These are phyloP conservation scores for Paraphaeosphaeria minitans DNA, from an alignment of 2,329 filamentous ascomycete species.

Conservation along the genomic window DNA sequence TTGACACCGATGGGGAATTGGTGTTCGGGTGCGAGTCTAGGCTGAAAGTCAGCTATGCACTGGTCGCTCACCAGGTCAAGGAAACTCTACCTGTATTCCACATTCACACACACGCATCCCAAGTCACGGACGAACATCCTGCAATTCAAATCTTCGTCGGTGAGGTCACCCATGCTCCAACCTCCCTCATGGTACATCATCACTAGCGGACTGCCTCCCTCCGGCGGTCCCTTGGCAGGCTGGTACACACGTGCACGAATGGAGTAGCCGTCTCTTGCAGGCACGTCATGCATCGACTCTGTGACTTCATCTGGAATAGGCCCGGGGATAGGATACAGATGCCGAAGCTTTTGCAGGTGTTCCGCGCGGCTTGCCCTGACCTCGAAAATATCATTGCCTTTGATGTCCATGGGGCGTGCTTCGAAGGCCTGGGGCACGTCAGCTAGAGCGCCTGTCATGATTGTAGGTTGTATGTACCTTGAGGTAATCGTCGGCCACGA, in stretches of 20 bases:
- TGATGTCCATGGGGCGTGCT: constrained; percentile 26
- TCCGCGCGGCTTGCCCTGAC: constrained; percentile 28
- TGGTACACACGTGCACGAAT: constrained; percentile 38
- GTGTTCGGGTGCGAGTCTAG: constrained; percentile 57
- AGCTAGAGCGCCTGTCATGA: background rate
- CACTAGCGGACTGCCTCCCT: constrained; percentile 33
- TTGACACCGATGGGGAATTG: constrained; percentile 56
- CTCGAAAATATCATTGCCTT: constrained; percentile 24
- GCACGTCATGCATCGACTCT: constrained; percentile 34
- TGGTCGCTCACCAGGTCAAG: background rate
- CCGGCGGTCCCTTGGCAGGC: constrained; percentile 24
- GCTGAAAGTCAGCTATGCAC: background rate
- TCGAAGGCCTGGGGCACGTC: constrained; percentile 27
- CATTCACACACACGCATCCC: constrained; percentile 52
- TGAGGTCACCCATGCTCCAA: constrained; percentile 51
- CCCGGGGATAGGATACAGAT: constrained; percentile 38
- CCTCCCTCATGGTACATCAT: constrained; percentile 53
- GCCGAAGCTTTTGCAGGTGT: constrained; percentile 35
- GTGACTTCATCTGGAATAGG: constrained; percentile 35
- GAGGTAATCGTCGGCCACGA: constrained; percentile 24
- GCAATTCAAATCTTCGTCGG: constrained; percentile 51
- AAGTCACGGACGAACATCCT: constrained; percentile 46
- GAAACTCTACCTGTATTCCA: constrained; percentile 53
- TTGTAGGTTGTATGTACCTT: constrained; percentile 19
- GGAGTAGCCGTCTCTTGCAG: constrained; percentile 29